Evolutionary conservation across 371 early-diverging fungal genomes (phyloP).

Genomic region (Mucor racemosus): DNA sequence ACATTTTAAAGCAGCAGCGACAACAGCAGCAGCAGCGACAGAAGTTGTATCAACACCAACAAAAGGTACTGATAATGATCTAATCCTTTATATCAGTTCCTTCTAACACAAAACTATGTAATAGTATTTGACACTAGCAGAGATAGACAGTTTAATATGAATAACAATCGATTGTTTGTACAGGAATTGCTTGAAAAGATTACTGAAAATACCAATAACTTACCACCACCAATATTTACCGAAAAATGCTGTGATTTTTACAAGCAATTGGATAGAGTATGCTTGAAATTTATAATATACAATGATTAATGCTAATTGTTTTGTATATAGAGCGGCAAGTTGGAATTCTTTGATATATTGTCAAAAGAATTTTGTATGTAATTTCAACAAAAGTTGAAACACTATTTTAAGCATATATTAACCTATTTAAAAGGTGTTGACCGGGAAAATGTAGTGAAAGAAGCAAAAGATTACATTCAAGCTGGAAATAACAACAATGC

Average conservation of each 20-base stretch:
- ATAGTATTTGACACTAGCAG: neutral
- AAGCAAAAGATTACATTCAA: conserved; percentile 7
- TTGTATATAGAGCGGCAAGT: conserved; percentile 43
- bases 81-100: too few species aligned
- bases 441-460: conserved; percentile 29
- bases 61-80: neutral
- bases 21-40: neutral
- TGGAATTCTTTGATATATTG: conserved; percentile 59
- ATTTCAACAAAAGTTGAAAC: neutral
- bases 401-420: too few species aligned
- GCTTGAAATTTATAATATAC: neutral
- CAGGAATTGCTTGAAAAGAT: conserved; percentile 19
- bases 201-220: conserved; percentile 17
- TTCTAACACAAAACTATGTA: neutral
- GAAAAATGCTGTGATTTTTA: conserved; percentile 70
- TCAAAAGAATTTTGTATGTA: conserved; percentile 62
- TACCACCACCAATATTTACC: conserved; percentile 59
- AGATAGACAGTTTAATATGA: neutral
- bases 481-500: neutral
- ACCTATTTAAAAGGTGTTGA: conserved; percentile 27
- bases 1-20: neutral
- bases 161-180: neutral
- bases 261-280: conserved; percentile 52
- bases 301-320: neutral
- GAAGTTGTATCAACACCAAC: neutral